A percentile compares a stretch with the other conserved stretches of the same genome.
Evolutionary conservation across 768 basidiomycete genomes (phyloP).

Genomic region (Phanerochaete carnosa): DNA sequence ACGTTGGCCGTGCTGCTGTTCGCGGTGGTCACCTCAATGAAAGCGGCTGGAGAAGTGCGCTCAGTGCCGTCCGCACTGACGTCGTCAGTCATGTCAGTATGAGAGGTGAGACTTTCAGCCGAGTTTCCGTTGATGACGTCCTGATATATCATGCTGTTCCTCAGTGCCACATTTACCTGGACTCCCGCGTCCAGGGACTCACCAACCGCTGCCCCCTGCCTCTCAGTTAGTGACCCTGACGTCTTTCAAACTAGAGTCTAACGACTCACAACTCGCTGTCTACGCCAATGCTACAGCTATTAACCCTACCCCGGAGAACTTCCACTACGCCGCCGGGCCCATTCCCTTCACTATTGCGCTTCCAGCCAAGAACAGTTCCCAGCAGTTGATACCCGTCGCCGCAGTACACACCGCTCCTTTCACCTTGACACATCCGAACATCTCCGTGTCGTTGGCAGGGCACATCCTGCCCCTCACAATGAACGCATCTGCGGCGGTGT

Average conservation of each 20-base stretch:
- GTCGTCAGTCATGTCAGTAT: conserved; percentile 45
- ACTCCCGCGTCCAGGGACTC: conserved; percentile 55
- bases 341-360: conserved; percentile 64
- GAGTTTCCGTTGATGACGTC: not conserved
- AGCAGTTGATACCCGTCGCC: conserved; percentile 43
- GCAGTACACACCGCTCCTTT: conserved; percentile 55
- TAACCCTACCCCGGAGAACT: conserved; percentile 49
- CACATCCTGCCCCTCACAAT: conserved; percentile 47
- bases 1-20: conserved; percentile 41
- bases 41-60: conserved; percentile 46
- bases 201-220: conserved; percentile 43
- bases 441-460: conserved; percentile 56
- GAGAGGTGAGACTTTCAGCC: conserved; percentile 43
- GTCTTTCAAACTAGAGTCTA: conserved; percentile 46
- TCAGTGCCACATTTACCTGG: conserved; percentile 66
- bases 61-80: conserved; percentile 38
- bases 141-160: not conserved
- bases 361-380: conserved; percentile 26
- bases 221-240: conserved; percentile 58
- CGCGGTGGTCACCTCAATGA: conserved; percentile 46
- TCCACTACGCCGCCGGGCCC: conserved; percentile 50
- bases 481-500: conserved; percentile 37
- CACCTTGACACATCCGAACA: conserved; percentile 62
- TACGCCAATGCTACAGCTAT: conserved; percentile 53
- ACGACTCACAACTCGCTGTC: conserved; percentile 25